These are phyloP conservation scores for Metrosideros polymorpha DNA, from an alignment of 441 rosid genomes.

Conservation along the genomic window DNA sequence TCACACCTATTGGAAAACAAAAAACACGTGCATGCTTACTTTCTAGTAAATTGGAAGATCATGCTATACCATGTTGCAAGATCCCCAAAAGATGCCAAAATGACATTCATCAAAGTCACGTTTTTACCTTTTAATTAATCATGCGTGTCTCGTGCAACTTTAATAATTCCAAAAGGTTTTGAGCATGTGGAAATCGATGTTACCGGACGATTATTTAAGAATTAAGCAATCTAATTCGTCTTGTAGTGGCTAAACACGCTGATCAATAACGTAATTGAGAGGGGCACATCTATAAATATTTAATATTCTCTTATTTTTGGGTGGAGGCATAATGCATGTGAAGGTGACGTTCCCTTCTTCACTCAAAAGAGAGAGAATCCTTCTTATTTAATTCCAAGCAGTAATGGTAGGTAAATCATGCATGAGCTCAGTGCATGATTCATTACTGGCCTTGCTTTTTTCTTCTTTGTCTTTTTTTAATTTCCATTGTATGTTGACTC, in stretches of 20 bases:
- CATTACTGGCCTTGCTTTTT: not conserved
- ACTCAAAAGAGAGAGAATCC: not conserved
- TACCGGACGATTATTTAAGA: too few relatives aligned
- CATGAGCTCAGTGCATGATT: not conserved
- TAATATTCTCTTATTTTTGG: not conserved
- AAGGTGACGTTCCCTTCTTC: not conserved
- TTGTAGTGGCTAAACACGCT: too few relatives aligned
- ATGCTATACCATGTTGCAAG: not conserved
- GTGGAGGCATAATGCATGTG: not conserved
- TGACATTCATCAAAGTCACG: too few relatives aligned
- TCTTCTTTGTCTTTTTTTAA: not conserved
- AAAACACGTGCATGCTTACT: not conserved
- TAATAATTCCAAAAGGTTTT: not conserved
- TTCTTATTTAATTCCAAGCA: not conserved
- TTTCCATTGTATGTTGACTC: not conserved
- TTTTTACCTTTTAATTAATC: not conserved
- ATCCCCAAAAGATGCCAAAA: not conserved
- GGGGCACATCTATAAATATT: too few relatives aligned
- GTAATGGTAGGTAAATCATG: not conserved
- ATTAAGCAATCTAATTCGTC: too few relatives aligned
- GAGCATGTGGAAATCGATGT: not conserved
- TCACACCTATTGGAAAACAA: not conserved
- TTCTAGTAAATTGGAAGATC: not conserved
- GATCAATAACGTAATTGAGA: too few relatives aligned
- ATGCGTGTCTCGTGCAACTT: accelerated